A percentile compares a stretch with the other conserved stretches of the same genome.
These are phyloP conservation scores for Kregervanrija pseudodelftensis DNA, from an alignment of 805 yeast species.

Conservation along the genomic window DNA sequence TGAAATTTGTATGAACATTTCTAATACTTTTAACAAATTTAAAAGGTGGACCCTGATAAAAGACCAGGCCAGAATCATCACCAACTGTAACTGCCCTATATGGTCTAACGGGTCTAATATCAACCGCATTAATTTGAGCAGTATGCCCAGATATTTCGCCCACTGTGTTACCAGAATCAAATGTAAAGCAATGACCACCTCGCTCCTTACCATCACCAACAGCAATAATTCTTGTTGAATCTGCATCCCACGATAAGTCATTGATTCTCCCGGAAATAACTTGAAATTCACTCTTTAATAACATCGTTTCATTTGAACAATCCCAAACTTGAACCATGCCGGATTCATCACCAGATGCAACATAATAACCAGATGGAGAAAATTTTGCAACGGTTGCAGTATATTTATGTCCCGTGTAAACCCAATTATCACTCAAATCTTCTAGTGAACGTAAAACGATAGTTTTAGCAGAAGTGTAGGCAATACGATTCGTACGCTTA, in stretches of 20 bases:
- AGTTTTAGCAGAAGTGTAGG: constrained; percentile 77
- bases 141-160: constrained; percentile 96
- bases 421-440: constrained; percentile 35
- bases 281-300: constrained; percentile 67
- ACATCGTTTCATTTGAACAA: constrained; percentile 43
- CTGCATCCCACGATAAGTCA: constrained; percentile 90
- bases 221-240: constrained; percentile 76
- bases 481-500: constrained; percentile 56
- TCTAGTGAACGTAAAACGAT: constrained; percentile 63
- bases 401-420: constrained; percentile 60
- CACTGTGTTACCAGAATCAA: constrained; percentile 93
- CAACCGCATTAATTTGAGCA: constrained; percentile 74
- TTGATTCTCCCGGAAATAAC: constrained; percentile 75
- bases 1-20: constrained; percentile 68
- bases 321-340: constrained; percentile 93
- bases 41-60: constrained; percentile 90
- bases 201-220: constrained; percentile 92
- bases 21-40: constrained; percentile 70
- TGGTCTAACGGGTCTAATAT: constrained; percentile 81
- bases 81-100: constrained; percentile 89
- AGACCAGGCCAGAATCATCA: constrained; percentile 81
- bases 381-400: constrained; percentile 79
- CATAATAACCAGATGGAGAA: constrained; percentile 82
- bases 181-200: constrained; percentile 87
- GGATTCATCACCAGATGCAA: constrained; percentile 88